A percentile compares a stretch with the other conserved stretches of the same genome.
These are phyloP conservation scores for Leptographium galeiforme DNA, from an alignment of 2,329 filamentous ascomycete genomes.

Conservation along the genomic window DNA sequence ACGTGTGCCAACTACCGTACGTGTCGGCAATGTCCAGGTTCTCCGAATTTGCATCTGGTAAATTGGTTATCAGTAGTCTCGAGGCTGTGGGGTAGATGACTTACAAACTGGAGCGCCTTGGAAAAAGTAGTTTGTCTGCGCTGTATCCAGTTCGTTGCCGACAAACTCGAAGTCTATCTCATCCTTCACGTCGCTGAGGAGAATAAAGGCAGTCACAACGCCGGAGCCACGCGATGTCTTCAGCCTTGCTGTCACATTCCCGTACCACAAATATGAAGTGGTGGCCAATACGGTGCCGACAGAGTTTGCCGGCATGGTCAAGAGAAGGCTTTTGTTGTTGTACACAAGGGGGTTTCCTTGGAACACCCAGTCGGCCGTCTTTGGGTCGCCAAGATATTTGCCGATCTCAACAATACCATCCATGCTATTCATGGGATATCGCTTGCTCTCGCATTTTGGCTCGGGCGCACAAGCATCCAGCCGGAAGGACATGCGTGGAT, in stretches of 20 bases:
- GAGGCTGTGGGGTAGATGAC: slow-evolving; percentile 19
- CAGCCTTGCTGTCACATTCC: slow-evolving; percentile 73
- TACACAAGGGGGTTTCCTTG: slow-evolving; percentile 61
- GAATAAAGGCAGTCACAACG: slow-evolving; percentile 94
- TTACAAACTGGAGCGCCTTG: slow-evolving; percentile 85
- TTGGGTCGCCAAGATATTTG: slow-evolving; percentile 76
- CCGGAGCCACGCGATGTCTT: slow-evolving; percentile 74
- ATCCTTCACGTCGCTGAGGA: slow-evolving; percentile 91
- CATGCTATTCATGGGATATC: slow-evolving; percentile 60
- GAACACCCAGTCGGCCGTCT: slow-evolving; percentile 73
- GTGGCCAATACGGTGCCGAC: slow-evolving; percentile 72
- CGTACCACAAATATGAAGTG: slow-evolving; percentile 92
- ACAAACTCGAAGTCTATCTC: slow-evolving; percentile 97
- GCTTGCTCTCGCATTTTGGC: slow-evolving; percentile 65
- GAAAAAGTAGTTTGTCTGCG: slow-evolving; percentile 95
- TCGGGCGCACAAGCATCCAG: slow-evolving; percentile 76
- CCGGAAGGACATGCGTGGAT: slow-evolving; percentile 69
- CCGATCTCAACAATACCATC: slow-evolving; percentile 57
- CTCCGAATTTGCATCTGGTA: slow-evolving; percentile 55
- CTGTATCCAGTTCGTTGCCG: slow-evolving; percentile 60
- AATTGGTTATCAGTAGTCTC: background rate
- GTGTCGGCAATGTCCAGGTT: slow-evolving; percentile 62
- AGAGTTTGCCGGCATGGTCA: slow-evolving; percentile 81
- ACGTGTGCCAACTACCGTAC: slow-evolving; percentile 69
- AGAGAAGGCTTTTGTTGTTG: slow-evolving; percentile 51